Evolutionary conservation across 2,329 filamentous ascomycete genomes (phyloP).

Genomic region (Leptographium radiaticola): DNA sequence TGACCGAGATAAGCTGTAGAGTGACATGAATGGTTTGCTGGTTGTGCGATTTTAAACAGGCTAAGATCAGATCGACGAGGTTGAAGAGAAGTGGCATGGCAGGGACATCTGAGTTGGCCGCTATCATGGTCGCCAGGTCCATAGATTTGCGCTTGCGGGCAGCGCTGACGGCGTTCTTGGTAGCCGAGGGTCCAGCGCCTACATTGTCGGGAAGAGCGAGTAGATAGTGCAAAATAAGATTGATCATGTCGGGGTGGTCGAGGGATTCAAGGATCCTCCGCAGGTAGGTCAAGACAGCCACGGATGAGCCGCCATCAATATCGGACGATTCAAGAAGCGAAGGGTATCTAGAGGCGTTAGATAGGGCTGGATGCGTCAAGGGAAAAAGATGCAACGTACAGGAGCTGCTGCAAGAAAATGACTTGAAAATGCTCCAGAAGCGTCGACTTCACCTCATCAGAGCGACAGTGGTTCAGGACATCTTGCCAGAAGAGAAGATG

Average conservation of each 20-base stretch:
- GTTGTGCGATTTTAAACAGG: conserved; percentile 72
- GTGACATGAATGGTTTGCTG: conserved; percentile 84
- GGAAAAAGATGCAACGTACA: conserved; percentile 40
- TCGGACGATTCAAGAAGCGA: conserved; percentile 94
- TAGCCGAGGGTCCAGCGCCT: conserved; percentile 17
- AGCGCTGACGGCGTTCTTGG: conserved; percentile 43
- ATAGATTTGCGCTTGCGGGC: conserved; percentile 78
- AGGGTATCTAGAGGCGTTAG: conserved; percentile 53
- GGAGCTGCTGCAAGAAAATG: conserved; percentile 83
- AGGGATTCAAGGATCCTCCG: conserved; percentile 81
- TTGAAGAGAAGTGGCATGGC: conserved; percentile 83
- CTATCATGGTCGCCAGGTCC: conserved; percentile 69
- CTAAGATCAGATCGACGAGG: conserved; percentile 77
- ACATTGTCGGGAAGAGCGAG: conserved; percentile 59
- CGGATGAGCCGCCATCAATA: conserved; percentile 89
- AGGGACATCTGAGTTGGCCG: conserved; percentile 58
- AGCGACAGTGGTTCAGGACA: conserved; percentile 88
- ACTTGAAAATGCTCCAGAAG: conserved; percentile 95
- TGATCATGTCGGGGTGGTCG: conserved; percentile 86
- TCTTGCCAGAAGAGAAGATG: conserved; percentile 98
- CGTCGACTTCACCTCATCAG: conserved; percentile 81
- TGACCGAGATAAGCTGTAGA: conserved; percentile 72
- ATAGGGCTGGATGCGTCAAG: background rate
- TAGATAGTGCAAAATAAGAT: conserved; percentile 85
- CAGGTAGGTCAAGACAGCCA: conserved; percentile 88